A percentile compares a stretch with the other conserved stretches of the same genome.
Evolutionary conservation across 202 grass and related monocot genomes (phyloP).

Genomic region (Brachypodium distachyon): DNA sequence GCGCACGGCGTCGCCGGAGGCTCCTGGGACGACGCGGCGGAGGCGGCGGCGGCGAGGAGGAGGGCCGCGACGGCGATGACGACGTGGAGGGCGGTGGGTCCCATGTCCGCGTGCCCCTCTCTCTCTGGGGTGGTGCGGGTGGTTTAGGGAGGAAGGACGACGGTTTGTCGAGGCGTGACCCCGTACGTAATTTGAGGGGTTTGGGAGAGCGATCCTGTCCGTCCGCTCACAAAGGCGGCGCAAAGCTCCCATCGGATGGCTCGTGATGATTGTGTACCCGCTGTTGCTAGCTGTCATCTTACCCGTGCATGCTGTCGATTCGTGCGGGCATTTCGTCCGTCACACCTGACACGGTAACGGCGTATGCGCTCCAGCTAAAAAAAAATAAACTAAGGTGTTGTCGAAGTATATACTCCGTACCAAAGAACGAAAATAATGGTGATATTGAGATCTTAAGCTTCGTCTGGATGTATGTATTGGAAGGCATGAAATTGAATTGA

Average conservation of each 20-base stretch:
- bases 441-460: no score
- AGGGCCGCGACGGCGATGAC: neutral
- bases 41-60: neutral
- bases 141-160: neutral
- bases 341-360: no score
- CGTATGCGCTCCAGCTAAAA: no score
- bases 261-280: neutral
- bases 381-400: no score
- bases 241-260: neutral
- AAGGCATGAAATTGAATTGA: no score
- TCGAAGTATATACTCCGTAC: no score
- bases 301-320: no score
- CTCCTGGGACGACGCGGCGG: neutral
- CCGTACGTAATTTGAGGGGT: neutral
- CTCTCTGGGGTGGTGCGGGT: neutral
- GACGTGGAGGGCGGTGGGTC: constrained; percentile 5
- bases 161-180: neutral
- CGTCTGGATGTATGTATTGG: no score
- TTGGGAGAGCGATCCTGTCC: neutral
- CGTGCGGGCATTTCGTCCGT: no score
- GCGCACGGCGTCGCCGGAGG: constrained; percentile 16
- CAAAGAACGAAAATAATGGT: no score
- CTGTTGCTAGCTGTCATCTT: neutral
- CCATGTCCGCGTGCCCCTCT: constrained; percentile 5
- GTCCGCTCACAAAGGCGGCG: neutral